Conservation (phyloP, 495 filamentous ascomycete species). For the Articulospora tetracladia region DNA sequence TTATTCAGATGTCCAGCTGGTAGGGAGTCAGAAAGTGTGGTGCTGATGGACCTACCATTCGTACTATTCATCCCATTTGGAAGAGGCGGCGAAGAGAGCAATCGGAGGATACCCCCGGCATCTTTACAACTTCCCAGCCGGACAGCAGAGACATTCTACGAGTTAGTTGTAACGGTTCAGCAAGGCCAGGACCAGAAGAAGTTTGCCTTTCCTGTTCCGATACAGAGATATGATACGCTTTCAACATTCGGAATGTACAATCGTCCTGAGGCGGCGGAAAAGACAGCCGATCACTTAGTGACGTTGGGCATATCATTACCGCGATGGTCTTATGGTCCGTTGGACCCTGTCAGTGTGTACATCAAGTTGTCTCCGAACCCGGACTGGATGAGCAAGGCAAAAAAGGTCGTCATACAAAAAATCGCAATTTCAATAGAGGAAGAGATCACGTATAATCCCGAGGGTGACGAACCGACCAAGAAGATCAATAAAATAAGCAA, state of each 20-base stretch:
- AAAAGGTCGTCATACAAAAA: conserved; percentile 88
- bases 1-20: conserved; percentile 82
- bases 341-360: conserved; percentile 93
- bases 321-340: conserved; percentile 92
- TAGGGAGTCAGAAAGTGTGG: conserved; percentile 78
- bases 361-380: conserved; percentile 89
- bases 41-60: conserved; percentile 97
- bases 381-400: conserved; percentile 85
- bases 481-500: conserved; percentile 85
- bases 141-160: conserved; percentile 93
- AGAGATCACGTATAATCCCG: conserved; percentile 95
- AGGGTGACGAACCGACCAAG: conserved; percentile 92
- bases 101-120: conserved; percentile 84
- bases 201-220: conserved; percentile 86
- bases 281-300: conserved; percentile 84
- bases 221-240: conserved; percentile 89
- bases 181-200: conserved; percentile 86
- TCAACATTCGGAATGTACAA: conserved; percentile 99
- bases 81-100: conserved; percentile 80
- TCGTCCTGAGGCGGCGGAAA: conserved; percentile 81
- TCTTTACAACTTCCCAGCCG: conserved; percentile 87
- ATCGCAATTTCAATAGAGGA: conserved; percentile 94
- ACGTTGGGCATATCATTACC: conserved; percentile 88
- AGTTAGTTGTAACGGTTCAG: conserved; percentile 93
- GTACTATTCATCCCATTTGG: conserved; percentile 96